These are phyloP conservation scores for Lomentospora prolificans DNA, from an alignment of 2,329 filamentous ascomycete genomes.

Conservation along the genomic window DNA sequence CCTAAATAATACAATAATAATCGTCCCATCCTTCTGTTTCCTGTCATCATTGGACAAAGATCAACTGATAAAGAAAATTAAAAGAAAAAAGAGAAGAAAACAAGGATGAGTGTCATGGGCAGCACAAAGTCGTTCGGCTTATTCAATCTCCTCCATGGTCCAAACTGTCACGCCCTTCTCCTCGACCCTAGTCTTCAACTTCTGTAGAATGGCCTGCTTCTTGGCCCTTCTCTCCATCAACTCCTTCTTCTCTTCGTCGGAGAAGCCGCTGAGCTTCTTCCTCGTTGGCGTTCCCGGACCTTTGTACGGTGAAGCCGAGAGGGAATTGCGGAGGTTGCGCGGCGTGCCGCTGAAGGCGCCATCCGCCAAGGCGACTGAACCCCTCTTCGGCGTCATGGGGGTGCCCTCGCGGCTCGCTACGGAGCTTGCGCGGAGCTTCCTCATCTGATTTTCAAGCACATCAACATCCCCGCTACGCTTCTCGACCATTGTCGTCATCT, in stretches of 20 bases:
- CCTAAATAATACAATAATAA: neutral
- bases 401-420: conserved; percentile 31
- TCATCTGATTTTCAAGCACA: conserved; percentile 78
- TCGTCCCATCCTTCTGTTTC: neutral
- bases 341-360: conserved; percentile 19
- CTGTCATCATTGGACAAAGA: neutral
- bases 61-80: conserved; percentile 1
- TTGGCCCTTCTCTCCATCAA: conserved; percentile 44
- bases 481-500: conserved; percentile 89
- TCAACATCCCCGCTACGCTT: conserved; percentile 86
- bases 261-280: conserved; percentile 54
- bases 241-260: conserved; percentile 45
- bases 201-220: conserved; percentile 41
- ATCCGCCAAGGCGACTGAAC: conserved; percentile 29
- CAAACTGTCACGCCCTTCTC: conserved; percentile 40
- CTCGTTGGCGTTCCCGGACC: conserved; percentile 37
- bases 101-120: no score
- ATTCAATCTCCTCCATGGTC: conserved; percentile 39
- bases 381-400: conserved; percentile 24
- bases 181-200: conserved; percentile 38
- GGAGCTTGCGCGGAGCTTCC: conserved; percentile 51
- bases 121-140: no score
- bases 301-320: conserved; percentile 21
- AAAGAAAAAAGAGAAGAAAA: neutral
- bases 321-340: conserved; percentile 25